phyloP scores from a whole-genome alignment of 2,329 filamentous ascomycete genomes.

The Trichoderma citrinoviride region DNA sequence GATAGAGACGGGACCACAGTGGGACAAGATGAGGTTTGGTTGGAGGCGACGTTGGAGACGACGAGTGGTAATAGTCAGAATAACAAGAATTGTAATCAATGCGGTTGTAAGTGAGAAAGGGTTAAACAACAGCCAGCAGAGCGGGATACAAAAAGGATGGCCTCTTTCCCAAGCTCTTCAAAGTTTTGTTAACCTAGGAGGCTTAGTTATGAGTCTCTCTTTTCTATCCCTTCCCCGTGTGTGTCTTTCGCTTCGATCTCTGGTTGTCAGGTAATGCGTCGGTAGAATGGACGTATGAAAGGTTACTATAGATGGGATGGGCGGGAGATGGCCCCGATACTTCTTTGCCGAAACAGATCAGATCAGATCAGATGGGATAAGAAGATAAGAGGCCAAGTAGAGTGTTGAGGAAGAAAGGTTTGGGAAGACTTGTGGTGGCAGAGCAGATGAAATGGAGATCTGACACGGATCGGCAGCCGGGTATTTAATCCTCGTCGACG shows the following conservation, averaged over 20 bases:
- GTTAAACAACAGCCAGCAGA: slow-evolving; percentile 2
- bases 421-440: background rate
- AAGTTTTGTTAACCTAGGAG: background rate
- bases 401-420: background rate
- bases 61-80: background rate
- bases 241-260: background rate
- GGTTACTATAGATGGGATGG: too few species aligned
- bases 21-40: background rate
- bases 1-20: slow-evolving; percentile 20
- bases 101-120: background rate
- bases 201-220: slow-evolving; percentile 13
- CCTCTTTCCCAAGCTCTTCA: slow-evolving; percentile 14
- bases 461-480: slow-evolving; percentile 5
- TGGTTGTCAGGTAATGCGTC: slow-evolving; percentile 1
- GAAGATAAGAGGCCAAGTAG: background rate
- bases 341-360: background rate
- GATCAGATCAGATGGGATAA: slow-evolving; percentile 2
- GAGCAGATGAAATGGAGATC: background rate
- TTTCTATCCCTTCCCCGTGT: background rate
- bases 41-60: background rate
- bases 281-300: background rate
- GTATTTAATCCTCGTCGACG: background rate
- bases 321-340: background rate
- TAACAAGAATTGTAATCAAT: background rate
- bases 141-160: slow-evolving; percentile 17